Conservation (phyloP, 2,329 filamentous ascomycete genomes). For the Fulvia fulva region DNA sequence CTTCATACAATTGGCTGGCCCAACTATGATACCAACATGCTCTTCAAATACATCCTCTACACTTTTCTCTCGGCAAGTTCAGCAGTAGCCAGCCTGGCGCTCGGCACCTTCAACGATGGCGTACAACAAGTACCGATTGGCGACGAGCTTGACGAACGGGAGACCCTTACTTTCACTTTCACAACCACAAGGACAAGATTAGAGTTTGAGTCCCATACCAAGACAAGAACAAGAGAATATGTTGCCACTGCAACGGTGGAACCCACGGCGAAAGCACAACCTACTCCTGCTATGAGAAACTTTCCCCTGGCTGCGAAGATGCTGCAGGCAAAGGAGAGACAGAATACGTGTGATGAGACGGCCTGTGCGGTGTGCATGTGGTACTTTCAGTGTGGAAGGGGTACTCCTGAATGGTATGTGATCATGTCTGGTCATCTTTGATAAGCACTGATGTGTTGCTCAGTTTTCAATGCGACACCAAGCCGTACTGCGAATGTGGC, state of each 20-base stretch:
- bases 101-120: neutral
- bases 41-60: constrained; percentile 1
- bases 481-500: constrained; percentile 19
- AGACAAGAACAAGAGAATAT: constrained; percentile 7
- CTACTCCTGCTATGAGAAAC: neutral
- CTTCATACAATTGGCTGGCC: constrained; percentile 3
- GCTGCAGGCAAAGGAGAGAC: neutral
- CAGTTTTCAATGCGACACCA: constrained; percentile 16
- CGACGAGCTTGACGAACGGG: constrained; percentile 1
- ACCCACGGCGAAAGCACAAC: neutral
- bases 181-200: constrained; percentile 14
- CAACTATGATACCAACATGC: constrained; percentile 8
- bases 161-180: constrained; percentile 14
- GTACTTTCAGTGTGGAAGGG: constrained; percentile 8
- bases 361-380: constrained; percentile 17
- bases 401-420: constrained; percentile 8
- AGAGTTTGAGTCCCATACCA: constrained; percentile 15
- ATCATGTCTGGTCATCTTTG: neutral
- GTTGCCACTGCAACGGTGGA: neutral
- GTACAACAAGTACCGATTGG: constrained; percentile 13
- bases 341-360: constrained; percentile 11
- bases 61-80: constrained; percentile 1
- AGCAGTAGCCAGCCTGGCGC: constrained; percentile 2
- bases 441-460: too few species aligned
- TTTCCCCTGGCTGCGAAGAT: neutral